Conservation (phyloP, 805 yeast genomes). For the Cyberlindnera nakhonratchasimensis region DNA sequence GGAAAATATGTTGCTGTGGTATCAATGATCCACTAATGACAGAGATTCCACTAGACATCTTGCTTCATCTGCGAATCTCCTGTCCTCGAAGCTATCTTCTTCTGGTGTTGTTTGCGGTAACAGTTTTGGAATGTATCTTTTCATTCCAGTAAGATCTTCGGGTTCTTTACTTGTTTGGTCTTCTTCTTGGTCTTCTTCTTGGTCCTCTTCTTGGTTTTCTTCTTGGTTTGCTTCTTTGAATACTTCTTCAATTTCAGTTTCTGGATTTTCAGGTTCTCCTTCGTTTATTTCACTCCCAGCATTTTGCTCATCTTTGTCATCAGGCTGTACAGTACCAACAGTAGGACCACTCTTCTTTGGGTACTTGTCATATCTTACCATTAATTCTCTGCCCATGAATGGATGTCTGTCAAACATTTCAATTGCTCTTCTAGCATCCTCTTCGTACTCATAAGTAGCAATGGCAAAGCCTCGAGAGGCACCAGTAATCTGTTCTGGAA, state of each 20-base stretch:
- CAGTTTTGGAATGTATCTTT: neutral
- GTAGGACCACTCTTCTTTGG: slow-evolving; percentile 31
- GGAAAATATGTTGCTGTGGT: too few relatives aligned
- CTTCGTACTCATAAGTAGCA: slow-evolving; percentile 46
- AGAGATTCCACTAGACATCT: slow-evolving; percentile 25
- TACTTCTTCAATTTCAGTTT: neutral
- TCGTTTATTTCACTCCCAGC: neutral
- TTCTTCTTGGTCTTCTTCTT: neutral
- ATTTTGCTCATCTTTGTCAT: neutral
- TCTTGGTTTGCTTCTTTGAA: too few relatives aligned
- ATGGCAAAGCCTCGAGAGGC: slow-evolving; percentile 60
- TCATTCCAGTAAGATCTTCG: neutral
- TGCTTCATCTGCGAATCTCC: slow-evolving; percentile 25
- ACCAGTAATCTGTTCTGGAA: slow-evolving; percentile 37
- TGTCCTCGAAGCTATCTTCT: slow-evolving; percentile 14
- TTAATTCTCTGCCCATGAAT: slow-evolving; percentile 59
- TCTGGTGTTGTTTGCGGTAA: neutral
- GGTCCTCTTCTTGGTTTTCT: too few relatives aligned
- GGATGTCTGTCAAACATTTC: slow-evolving; percentile 44
- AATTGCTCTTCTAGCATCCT: slow-evolving; percentile 48
- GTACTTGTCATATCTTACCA: slow-evolving; percentile 57
- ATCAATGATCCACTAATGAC: slow-evolving; percentile 1
- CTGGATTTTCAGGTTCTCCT: neutral
- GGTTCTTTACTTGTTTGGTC: neutral
- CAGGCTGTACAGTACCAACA: neutral